Base-by-base conservation (phyloP, 2,329 filamentous ascomycete genomes). In the Tolypocladium sp. region DNA sequence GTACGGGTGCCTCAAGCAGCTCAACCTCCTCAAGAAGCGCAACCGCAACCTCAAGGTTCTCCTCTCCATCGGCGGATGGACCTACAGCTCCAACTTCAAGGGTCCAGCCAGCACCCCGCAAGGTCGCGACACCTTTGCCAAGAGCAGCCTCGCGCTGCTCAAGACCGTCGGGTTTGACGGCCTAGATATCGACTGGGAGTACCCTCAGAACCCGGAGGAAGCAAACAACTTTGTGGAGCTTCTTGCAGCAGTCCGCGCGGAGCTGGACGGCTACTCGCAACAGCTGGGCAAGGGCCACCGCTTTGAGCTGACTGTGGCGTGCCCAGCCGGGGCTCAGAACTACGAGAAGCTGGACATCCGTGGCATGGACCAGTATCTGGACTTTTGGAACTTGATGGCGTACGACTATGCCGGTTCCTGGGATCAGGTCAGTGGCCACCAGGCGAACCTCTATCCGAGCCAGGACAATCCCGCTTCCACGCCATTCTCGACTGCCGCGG, bases 11-110 rank as follows among this genome's bases (percentile, higher is more conserved):
- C 73, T 94, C 63, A 96, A 96, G 77, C 91, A 96, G 75, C 82
- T 96, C 41, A 91, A 90, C 71, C 79, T 96, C 1, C 82, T 92
- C 53, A 97, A 97, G 78, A 84, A 85, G 63, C 79, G 82, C 62
- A 90, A 96, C 73, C 87, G 91, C 55, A 87, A 92, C 65, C 79
- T 97, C 62, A 96, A 96, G 73, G 79, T 94, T 4, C 80, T 97
- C 15, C 82, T 97, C 5, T 92, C 88, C 58, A 90, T 97, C 62
- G 92, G 92, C 62, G 93, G 93, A 56, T 97, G 92, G 92, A 96
- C 92, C 0, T 96, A 96, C 73, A 90, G 88, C 63, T 78, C 83
- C 71, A 94, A 96, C 76, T 95, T 97, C 73, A 81, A 83, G n/a
- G 76, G 75, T 35, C 89, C 91, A 0, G 88, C 88, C 1, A 89